Percentiles rank a stretch among this genome's conserved stretches.
Conservation (phyloP, 805 yeast genomes). For the Kuraishia piskuri region DNA sequence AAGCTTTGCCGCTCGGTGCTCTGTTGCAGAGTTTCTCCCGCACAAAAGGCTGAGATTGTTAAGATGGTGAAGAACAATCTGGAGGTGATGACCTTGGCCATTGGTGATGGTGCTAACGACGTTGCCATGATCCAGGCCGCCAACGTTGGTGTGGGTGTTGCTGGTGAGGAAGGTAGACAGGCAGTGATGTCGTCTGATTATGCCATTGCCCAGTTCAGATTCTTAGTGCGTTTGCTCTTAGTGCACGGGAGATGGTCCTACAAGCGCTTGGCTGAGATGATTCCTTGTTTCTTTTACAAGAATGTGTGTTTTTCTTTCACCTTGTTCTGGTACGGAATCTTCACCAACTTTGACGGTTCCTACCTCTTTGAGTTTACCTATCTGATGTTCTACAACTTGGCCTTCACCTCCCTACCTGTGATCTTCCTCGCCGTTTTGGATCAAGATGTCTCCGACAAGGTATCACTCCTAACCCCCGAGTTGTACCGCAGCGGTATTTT, state of each 20-base stretch:
- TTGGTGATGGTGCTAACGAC: conserved; percentile 85
- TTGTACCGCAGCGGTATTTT: conserved; percentile 61
- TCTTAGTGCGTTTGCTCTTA: conserved; percentile 50
- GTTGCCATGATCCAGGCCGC: conserved; percentile 87
- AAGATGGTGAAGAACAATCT: conserved; percentile 53
- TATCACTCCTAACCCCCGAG: conserved; percentile 62
- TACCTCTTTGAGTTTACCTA: conserved; percentile 72
- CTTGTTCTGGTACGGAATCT: conserved; percentile 71
- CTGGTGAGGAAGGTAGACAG: conserved; percentile 82
- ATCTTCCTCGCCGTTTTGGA: conserved; percentile 65
- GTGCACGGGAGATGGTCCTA: conserved; percentile 87
- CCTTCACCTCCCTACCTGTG: conserved; percentile 74
- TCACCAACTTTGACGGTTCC: conserved; percentile 63
- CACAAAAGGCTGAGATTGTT: conserved; percentile 75
- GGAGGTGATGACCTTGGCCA: conserved; percentile 69
- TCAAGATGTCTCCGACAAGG: conserved; percentile 64
- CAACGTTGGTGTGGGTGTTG: conserved; percentile 78
- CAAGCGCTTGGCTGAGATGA: conserved; percentile 65
- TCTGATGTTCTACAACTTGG: conserved; percentile 71
- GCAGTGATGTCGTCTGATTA: conserved; percentile 85
- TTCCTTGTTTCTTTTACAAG: conserved; percentile 72
- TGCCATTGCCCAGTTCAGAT: conserved; percentile 75
- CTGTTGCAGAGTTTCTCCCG: conserved; percentile 79
- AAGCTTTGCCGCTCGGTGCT: conserved; percentile 72
- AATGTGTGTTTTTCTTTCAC: conserved; percentile 68